These are phyloP conservation scores for Ogataea paraovalis DNA, from an alignment of 805 yeast species.

Conservation along the genomic window DNA sequence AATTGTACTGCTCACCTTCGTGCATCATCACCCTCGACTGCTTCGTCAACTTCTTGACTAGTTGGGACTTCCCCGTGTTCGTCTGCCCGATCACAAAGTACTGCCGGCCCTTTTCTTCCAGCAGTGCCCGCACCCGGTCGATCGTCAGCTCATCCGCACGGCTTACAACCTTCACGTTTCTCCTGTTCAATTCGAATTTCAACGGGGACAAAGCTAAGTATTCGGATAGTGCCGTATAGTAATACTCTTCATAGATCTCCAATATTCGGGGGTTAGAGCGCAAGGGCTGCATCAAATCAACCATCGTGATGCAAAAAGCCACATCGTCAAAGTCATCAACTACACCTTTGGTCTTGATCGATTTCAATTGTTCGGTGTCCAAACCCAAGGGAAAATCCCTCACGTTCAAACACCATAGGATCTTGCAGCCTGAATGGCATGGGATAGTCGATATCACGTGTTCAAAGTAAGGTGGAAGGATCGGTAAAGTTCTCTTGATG, in stretches of 20 bases:
- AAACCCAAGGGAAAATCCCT: constrained; percentile 22
- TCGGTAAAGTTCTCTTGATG: constrained; percentile 1
- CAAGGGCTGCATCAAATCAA: constrained; percentile 7
- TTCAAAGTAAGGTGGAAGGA: constrained; percentile 8
- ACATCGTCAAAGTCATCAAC: constrained; percentile 6
- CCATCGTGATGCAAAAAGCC: constrained; percentile 12
- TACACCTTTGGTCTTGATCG: not conserved
- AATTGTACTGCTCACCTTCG: constrained; percentile 4
- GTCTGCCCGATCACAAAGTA: constrained; percentile 27
- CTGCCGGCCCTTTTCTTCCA: not conserved
- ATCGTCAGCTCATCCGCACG: not conserved
- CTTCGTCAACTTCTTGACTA: constrained; percentile 11
- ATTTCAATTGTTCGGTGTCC: constrained; percentile 2
- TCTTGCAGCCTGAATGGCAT: not conserved
- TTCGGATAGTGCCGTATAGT: not conserved
- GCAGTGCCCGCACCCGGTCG: not conserved
- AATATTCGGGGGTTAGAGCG: no score
- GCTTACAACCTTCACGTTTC: not conserved
- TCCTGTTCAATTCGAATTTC: not conserved
- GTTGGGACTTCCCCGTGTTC: constrained; percentile 27
- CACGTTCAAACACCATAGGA: constrained; percentile 19
- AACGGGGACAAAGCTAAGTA: not conserved
- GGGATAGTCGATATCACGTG: constrained; percentile 9
- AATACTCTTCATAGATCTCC: constrained; percentile 1
- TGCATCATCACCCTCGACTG: constrained; percentile 1